These are phyloP conservation scores for Boechera stricta DNA, from an alignment of 345 rosid genomes.

Conservation along the genomic window DNA sequence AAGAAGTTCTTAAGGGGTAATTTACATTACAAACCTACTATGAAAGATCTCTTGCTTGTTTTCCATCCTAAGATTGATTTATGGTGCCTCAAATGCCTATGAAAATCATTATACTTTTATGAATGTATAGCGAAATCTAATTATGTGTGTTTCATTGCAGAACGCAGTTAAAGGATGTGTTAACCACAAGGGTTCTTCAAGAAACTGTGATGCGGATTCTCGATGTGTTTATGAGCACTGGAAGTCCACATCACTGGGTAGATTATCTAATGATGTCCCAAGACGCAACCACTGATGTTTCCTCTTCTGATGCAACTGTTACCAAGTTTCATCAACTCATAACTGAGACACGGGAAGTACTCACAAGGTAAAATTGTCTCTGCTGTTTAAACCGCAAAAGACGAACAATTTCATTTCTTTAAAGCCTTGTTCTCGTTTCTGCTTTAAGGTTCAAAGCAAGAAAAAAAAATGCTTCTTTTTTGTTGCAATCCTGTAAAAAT, in stretches of 20 bases:
- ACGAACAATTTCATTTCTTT: neutral
- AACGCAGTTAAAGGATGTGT: constrained; percentile 73
- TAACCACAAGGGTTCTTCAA: constrained; percentile 55
- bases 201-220: constrained; percentile 73
- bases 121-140: constrained; percentile 6
- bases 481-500: constrained; percentile 4
- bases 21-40: neutral
- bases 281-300: constrained; percentile 51
- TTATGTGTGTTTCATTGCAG: constrained; percentile 49
- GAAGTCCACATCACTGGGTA: constrained; percentile 80
- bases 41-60: constrained; percentile 6
- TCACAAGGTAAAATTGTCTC: constrained; percentile 60
- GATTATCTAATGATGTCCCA: constrained; percentile 81
- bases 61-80: constrained; percentile 6
- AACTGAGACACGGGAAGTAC: constrained; percentile 74
- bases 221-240: constrained; percentile 74
- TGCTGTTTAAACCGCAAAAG: constrained; percentile 14
- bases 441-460: neutral
- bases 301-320: constrained; percentile 42
- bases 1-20: constrained; percentile 83
- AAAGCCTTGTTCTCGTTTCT: neutral
- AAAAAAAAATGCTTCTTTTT: neutral
- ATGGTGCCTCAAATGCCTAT: constrained; percentile 22
- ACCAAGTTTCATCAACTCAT: constrained; percentile 78
- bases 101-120: constrained; percentile 11